These are phyloP conservation scores for Arachis stenosperma DNA, from an alignment of 306 rosid genomes.

Conservation along the genomic window DNA sequence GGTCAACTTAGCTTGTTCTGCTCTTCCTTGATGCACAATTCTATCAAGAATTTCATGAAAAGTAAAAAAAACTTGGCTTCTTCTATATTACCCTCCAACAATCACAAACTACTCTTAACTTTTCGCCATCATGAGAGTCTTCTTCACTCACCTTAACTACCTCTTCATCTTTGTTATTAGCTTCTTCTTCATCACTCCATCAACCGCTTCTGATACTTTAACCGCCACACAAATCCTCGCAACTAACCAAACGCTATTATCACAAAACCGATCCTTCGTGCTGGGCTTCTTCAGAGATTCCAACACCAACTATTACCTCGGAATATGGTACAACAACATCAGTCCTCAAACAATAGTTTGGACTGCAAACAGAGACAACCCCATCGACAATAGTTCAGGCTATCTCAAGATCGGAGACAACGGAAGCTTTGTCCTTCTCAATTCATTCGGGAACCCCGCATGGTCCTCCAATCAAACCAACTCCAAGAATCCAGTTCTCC, in stretches of 20 bases:
- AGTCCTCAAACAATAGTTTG: constrained; percentile 47
- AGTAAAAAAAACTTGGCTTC: no score
- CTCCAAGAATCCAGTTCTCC: constrained; percentile 42
- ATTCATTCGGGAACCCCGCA: constrained; percentile 8
- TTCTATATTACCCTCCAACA: not conserved
- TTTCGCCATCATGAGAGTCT: constrained; percentile 48
- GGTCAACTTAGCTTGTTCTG: no score
- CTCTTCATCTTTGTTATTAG: constrained; percentile 16
- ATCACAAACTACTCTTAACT: constrained; percentile 4
- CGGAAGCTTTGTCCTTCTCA: constrained; percentile 50
- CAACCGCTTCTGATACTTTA: constrained; percentile 50
- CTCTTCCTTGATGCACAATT: no score
- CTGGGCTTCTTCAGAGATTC: constrained; percentile 52
- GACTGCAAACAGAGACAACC: constrained; percentile 80
- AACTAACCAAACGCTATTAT: constrained; percentile 54
- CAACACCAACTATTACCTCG: constrained; percentile 56
- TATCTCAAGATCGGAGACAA: constrained; percentile 45
- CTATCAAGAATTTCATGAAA: no score
- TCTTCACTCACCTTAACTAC: constrained; percentile 6
- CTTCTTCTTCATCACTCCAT: constrained; percentile 36
- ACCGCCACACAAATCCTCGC: constrained; percentile 49
- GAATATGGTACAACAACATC: constrained; percentile 64
- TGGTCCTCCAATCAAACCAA: constrained; percentile 60
- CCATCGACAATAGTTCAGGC: constrained; percentile 47
- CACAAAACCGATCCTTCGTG: constrained; percentile 48